Base-by-base conservation (phyloP, 2,329 filamentous ascomycete species). In the Fusarium euwallaceae region DNA sequence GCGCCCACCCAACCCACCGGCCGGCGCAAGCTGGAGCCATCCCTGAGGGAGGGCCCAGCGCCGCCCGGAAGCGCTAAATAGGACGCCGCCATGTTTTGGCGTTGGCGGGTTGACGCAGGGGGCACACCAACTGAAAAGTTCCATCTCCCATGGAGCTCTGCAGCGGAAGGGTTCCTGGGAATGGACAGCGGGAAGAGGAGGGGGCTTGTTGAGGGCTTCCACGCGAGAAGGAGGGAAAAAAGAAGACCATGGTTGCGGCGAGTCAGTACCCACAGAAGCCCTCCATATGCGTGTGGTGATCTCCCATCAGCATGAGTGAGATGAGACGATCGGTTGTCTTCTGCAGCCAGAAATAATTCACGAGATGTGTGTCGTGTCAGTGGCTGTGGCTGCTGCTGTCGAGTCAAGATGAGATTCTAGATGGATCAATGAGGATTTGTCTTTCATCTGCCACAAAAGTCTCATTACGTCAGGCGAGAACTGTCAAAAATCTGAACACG, bases 91-190 rank as follows among this genome's bases (percentile, higher is more conserved):
- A 66, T 69, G 71, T 60, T 65, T 36, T 70, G 70, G 66, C 53
- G 76, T 78, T 77, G 74, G 74, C 72, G 69, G 75, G 77, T 78
- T 73, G 75, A 78, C 70, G 77, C 76, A 78, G 75, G 76, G 76
- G 76, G 67, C 61, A 43, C 66, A 70, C 53, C 53, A 58, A 41
- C 61, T 41, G 45, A 24, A 64, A 43, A 39, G 61, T 17, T 17
- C 43, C 16, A 36, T 37, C 22, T 20, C 60, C 53, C 22, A 72
- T 60, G 55, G 55, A 58, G 53, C 53, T 45, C 32, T 34, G 32
- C 32, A 34, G 43, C 20, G 12, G 53, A 36, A 24, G 53, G 29
- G 53, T 69, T 63, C 67, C 63, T 48, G 39, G 36, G 61, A 71
- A 68, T 55, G 55, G 34, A 27, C 32, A 27, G 27, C 24, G 27